These are phyloP conservation scores for Talaromyces atroroseus DNA, from an alignment of 2,329 filamentous ascomycete species.

Conservation along the genomic window DNA sequence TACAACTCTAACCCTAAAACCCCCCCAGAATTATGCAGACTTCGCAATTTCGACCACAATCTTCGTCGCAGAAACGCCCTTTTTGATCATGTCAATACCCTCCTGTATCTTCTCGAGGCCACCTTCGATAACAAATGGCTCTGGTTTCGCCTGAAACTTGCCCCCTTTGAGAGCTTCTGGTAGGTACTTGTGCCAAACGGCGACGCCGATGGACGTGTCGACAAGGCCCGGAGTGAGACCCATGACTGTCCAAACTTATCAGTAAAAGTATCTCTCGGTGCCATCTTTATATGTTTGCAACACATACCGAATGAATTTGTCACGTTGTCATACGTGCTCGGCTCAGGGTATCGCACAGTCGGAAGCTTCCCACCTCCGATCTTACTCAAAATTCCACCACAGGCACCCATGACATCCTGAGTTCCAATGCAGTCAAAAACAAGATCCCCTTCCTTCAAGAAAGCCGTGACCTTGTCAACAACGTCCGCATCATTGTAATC, in stretches of 20 bases:
- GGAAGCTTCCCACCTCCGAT: conserved; percentile 5
- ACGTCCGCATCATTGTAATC: conserved; percentile 38
- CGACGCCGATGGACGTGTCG: conserved; percentile 13
- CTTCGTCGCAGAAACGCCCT: conserved; percentile 36
- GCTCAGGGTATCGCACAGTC: conserved; percentile 2
- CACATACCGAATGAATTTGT: conserved; percentile 1
- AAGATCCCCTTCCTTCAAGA: conserved; percentile 1
- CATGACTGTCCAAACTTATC: neutral
- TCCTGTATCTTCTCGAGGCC: conserved; percentile 34
- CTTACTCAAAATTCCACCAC: neutral
- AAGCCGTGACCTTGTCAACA: conserved; percentile 28
- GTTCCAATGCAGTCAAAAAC: conserved; percentile 21
- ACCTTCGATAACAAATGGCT: conserved; percentile 32
- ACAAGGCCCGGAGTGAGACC: conserved; percentile 1
- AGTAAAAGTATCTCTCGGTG: neutral
- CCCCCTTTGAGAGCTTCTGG: conserved; percentile 25
- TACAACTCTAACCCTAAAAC: neutral
- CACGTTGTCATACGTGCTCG: neutral
- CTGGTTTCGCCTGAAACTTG: conserved; percentile 25
- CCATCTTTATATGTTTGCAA: neutral
- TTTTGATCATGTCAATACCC: conserved; percentile 32
- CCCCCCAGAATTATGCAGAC: neutral
- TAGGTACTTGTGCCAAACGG: conserved; percentile 24
- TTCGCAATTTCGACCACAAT: conserved; percentile 26
- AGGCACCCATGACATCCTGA: conserved; percentile 26